phyloP scores from a whole-genome alignment of 73 alveolate genomes.

The Symbiodinium pilosum region DNA sequence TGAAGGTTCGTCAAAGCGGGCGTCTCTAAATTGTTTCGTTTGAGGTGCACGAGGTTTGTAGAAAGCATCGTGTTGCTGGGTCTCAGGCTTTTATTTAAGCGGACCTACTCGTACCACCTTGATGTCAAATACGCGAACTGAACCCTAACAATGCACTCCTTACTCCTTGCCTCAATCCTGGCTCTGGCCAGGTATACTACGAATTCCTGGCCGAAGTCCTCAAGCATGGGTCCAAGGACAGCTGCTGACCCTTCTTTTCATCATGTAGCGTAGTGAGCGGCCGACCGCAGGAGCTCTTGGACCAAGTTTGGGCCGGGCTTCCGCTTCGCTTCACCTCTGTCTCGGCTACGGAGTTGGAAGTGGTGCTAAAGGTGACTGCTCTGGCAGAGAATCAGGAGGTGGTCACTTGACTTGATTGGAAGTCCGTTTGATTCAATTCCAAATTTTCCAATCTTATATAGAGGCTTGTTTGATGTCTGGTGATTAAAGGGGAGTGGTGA shows the following conservation, averaged over 20 bases:
- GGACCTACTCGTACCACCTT: too few species aligned
- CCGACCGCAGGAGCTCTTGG: background rate
- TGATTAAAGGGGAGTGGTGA: background rate
- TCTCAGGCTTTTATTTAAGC: too few species aligned
- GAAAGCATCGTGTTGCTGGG: too few species aligned
- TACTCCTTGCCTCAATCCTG: too few species aligned
- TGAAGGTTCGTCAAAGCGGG: too few species aligned
- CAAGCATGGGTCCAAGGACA: constrained; percentile 10
- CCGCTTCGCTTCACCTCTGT: constrained; percentile 49
- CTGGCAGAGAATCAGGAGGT: constrained; percentile 5
- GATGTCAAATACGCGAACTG: too few species aligned
- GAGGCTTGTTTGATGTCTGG: background rate
- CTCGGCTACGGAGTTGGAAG: background rate
- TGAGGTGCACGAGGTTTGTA: too few species aligned
- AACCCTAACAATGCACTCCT: too few species aligned
- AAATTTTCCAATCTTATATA: background rate
- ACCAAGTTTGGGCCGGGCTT: constrained; percentile 18
- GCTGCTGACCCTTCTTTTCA: background rate
- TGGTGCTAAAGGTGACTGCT: constrained; percentile 37
- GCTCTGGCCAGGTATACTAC: background rate
- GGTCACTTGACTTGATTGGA: background rate
- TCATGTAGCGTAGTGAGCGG: background rate
- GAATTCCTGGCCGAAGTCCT: background rate
- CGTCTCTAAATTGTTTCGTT: too few species aligned
- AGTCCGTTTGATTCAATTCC: background rate